Evolutionary conservation across 805 yeast genomes (phyloP).

Genomic region (Zygotorulaspora sp.): DNA sequence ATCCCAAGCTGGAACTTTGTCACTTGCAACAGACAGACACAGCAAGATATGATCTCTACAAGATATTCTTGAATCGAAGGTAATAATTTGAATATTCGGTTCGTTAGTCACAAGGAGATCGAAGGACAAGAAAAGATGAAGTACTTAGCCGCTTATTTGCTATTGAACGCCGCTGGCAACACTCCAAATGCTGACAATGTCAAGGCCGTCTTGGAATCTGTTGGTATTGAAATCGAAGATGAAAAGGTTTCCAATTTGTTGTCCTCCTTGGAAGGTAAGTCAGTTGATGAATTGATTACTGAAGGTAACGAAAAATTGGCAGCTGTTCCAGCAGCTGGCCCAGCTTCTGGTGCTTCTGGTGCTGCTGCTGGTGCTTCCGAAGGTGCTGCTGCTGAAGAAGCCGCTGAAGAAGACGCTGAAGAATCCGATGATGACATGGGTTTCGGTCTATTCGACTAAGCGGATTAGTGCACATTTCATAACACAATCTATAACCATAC

Average conservation of each 20-base stretch:
- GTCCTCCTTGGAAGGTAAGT: conserved; percentile 88
- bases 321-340: conserved; percentile 97
- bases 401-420: conserved; percentile 64
- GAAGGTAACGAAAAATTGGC: conserved; percentile 96
- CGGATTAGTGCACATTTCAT: background rate
- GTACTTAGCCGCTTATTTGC: conserved; percentile 99
- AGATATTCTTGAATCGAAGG: too few relatives aligned
- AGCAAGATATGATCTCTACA: too few relatives aligned
- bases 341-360: conserved; percentile 76
- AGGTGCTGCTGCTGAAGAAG: conserved; percentile 69
- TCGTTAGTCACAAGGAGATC: too few relatives aligned
- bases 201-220: conserved; percentile 83
- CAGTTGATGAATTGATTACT: conserved; percentile 82
- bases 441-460: conserved; percentile 94
- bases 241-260: conserved; percentile 77
- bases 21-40: too few relatives aligned
- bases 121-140: conserved; percentile 49
- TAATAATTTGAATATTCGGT: too few relatives aligned
- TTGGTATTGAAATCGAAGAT: conserved; percentile 94
- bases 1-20: too few relatives aligned
- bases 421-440: conserved; percentile 82
- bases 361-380: conserved; percentile 68
- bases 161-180: conserved; percentile 95
- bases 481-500: conserved; percentile 1
- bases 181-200: conserved; percentile 92